Base-by-base conservation (phyloP, 2,329 filamentous ascomycete species). In the Fusarium tanahbumbuense region DNA sequence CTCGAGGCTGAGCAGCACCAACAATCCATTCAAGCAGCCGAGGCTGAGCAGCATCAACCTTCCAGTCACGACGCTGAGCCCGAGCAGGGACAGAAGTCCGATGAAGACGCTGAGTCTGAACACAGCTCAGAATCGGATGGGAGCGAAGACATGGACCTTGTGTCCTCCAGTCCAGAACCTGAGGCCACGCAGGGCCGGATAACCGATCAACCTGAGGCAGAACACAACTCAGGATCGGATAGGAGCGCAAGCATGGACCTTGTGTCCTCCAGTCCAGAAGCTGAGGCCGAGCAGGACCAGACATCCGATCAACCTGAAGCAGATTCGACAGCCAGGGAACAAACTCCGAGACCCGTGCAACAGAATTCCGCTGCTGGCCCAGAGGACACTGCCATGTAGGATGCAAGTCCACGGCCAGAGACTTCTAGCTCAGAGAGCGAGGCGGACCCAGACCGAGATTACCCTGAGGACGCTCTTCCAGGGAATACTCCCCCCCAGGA, bases 21-120 rank as follows among this genome's bases (percentile, higher is more conserved):
- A 30, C 7, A 1, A 2, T 28, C 12, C 6, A 8, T 1, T 4
- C 28, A 30, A 30, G 28, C 7, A 1, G 12, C 28, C 7, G 12
- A 30, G 2, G 1, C 28, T 2, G 12, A 30, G 27, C 27, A 28
- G 11, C 27, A 28, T 1, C 27, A 28, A 28, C 11, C 27, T 0
- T 28, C 27, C 27, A 28, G 27, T 28, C 27, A 28, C 10, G 4
- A 28, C 10, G 27, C 28, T 30, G 18, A 37, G 6, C 5, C 5
- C 16, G 3, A 37, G 9, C 34, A 6, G 5, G 32, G 5, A 6
- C 32, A 37, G 32, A 0, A n/a, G 5, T 37, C 32, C 9, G 9
- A 37, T 28, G 27, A 28, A 28, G 27, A 28, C 27, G 27, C 27
- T 12, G 27, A 28, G 27, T 28, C 27, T 28, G 27, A 28, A 28